phyloP scores from a whole-genome alignment of 2,329 filamentous ascomycete species.

The Aspergillus proliferans region DNA sequence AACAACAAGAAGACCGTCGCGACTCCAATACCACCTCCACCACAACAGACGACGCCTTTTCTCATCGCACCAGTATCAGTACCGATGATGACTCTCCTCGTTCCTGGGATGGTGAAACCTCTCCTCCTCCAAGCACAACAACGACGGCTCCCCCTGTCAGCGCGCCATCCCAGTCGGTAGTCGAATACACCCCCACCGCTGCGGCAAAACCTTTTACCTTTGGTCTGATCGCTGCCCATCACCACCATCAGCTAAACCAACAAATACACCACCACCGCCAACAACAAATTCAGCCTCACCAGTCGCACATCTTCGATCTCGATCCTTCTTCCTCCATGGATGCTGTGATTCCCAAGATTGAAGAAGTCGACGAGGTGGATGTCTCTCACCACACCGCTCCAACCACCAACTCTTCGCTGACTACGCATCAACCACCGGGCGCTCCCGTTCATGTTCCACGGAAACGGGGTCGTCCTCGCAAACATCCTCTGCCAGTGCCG shows the following conservation, averaged over 20 bases:
- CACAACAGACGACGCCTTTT: conserved; percentile 21
- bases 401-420: not conserved
- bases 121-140: conserved; percentile 13
- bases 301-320: conserved; percentile 16
- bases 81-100: conserved; percentile 29
- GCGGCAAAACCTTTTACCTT: conserved; percentile 1
- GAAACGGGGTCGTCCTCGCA: conserved; percentile 73
- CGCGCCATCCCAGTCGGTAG: not conserved
- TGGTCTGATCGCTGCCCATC: not conserved
- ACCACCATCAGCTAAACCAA: not conserved
- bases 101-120: conserved; percentile 21
- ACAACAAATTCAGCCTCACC: conserved; percentile 15
- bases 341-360: conserved; percentile 47
- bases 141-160: conserved; percentile 7
- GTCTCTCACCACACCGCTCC: conserved; percentile 16
- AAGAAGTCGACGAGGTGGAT: conserved; percentile 45
- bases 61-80: conserved; percentile 26
- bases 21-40: conserved; percentile 10
- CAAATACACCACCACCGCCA: conserved; percentile 5
- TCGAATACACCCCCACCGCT: conserved; percentile 4
- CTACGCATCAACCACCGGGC: conserved; percentile 12
- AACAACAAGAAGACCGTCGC: conserved; percentile 9
- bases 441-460: conserved; percentile 40
- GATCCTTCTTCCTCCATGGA: conserved; percentile 18
- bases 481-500: conserved; percentile 62